Percentiles rank a stretch among this genome's conserved stretches.
These are phyloP conservation scores for Citrus maxima DNA, from an alignment of 345 rosid genomes.

Conservation along the genomic window DNA sequence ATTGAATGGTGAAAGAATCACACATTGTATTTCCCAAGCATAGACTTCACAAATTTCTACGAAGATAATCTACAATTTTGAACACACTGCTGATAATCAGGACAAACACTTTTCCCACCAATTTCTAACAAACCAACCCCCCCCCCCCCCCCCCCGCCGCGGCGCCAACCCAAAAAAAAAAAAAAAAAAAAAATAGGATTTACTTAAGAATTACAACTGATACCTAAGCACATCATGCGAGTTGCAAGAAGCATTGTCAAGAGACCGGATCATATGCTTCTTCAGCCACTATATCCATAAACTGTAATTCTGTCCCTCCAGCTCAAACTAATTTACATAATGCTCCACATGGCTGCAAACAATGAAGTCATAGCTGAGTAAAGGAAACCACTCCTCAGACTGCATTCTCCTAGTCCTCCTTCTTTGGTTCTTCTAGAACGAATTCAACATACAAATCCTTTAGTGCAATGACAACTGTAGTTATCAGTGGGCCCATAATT, in stretches of 20 bases:
- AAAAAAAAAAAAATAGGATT: not conserved
- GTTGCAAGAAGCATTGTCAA: not conserved
- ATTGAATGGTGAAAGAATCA: not conserved
- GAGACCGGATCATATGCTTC: not conserved
- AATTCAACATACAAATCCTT: slow-evolving; percentile 90
- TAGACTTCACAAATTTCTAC: not conserved
- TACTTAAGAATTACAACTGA: not conserved
- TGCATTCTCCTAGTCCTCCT: slow-evolving; percentile 17
- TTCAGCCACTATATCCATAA: not conserved
- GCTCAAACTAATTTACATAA: slow-evolving; percentile 14
- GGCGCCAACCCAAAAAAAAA: not conserved
- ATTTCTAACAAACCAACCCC: not conserved
- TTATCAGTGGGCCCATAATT: slow-evolving; percentile 95
- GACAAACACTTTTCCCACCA: not conserved
- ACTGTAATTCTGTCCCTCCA: not conserved
- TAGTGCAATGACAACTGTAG: slow-evolving; percentile 84
- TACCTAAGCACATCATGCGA: slow-evolving; percentile 1
- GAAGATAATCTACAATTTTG: slow-evolving; percentile 12
- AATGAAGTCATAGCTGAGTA: not conserved
- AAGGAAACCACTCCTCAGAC: not conserved
- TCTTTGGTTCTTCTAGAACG: slow-evolving; percentile 60
- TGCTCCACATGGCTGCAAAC: slow-evolving; percentile 12
- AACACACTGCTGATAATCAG: not conserved
- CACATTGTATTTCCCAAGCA: not conserved
- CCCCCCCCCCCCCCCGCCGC: too few relatives aligned